Percentiles rank a stretch among this genome's conserved stretches.
Evolutionary conservation across 2,329 filamentous ascomycete genomes (phyloP).

Genomic region (Madurella fahalii): DNA sequence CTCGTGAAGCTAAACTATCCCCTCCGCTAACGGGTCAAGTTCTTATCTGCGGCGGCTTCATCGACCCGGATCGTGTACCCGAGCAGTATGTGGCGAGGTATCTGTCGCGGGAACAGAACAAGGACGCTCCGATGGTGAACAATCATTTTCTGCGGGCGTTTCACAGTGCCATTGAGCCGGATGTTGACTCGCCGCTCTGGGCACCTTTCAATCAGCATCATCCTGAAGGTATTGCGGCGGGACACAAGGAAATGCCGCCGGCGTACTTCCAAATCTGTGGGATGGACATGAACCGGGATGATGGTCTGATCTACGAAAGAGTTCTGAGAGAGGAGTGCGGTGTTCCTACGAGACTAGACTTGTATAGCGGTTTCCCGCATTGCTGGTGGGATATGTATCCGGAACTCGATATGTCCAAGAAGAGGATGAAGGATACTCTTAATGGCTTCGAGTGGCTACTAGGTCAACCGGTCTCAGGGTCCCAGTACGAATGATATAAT

Average conservation of each 20-base stretch:
- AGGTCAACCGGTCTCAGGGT: too few species aligned
- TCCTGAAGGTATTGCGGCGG: background rate
- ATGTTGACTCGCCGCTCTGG: background rate
- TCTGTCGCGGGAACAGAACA: conserved; percentile 41
- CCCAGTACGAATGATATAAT: too few species aligned
- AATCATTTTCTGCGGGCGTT: conserved; percentile 21
- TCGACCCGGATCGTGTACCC: conserved; percentile 17
- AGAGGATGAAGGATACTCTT: background rate
- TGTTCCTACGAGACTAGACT: conserved; percentile 1
- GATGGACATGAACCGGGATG: conserved; percentile 6
- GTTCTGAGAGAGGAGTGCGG: conserved; percentile 7
- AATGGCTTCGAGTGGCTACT: background rate
- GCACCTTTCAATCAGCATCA: conserved; percentile 1
- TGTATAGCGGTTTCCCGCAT: conserved; percentile 4
- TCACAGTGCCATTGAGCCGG: background rate
- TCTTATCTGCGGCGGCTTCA: conserved; percentile 6
- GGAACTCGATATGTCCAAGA: conserved; percentile 2
- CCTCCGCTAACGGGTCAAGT: conserved; percentile 18
- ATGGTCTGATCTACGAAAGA: conserved; percentile 7
- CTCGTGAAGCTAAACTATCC: conserved; percentile 6
- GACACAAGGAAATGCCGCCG: background rate
- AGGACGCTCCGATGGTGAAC: conserved; percentile 33
- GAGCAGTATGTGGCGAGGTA: conserved; percentile 38
- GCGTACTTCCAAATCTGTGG: conserved; percentile 9
- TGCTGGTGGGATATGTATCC: conserved; percentile 10